Evolutionary conservation across 164 flowering plant species (phyloP).

Genomic region (Umbellularia californica): DNA sequence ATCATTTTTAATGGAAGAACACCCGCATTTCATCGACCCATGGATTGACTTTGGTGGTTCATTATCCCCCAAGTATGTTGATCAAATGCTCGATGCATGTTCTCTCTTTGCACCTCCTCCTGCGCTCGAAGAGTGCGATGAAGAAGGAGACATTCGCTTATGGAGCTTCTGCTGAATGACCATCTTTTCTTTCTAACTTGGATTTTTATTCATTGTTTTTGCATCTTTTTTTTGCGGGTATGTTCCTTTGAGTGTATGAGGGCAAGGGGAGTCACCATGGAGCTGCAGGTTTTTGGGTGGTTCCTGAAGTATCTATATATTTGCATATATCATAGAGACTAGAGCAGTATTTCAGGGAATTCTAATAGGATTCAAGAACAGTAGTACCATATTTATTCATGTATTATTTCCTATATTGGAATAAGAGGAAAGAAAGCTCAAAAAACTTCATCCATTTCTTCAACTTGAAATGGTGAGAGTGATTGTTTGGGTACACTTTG

Average conservation of each 20-base stretch:
- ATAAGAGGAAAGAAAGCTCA: not conserved
- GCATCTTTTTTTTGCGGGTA: not conserved
- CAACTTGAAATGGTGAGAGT: not conserved
- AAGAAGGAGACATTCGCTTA: constrained; percentile 27
- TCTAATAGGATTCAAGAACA: not conserved
- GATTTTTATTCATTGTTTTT: constrained; percentile 1
- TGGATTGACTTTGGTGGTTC: constrained; percentile 19
- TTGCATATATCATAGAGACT: not conserved
- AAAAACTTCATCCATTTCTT: not conserved
- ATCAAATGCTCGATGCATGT: constrained; percentile 17
- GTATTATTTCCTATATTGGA: not conserved
- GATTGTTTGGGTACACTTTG: not conserved
- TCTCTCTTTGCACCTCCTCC: constrained; percentile 12
- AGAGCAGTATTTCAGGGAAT: not conserved
- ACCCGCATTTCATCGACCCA: constrained; percentile 2
- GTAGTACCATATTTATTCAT: not conserved
- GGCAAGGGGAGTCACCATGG: constrained; percentile 1
- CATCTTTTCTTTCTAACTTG: not conserved
- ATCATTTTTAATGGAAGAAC: constrained; percentile 12
- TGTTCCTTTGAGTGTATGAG: not conserved
- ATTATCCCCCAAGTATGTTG: constrained; percentile 20
- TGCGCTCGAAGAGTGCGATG: constrained; percentile 17
- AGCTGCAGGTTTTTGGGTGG: not conserved
- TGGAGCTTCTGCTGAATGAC: constrained; percentile 30
- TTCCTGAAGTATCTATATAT: not conserved